phyloP scores from a whole-genome alignment of 352 stramenopile species.

The Pythium guiyangense region DNA sequence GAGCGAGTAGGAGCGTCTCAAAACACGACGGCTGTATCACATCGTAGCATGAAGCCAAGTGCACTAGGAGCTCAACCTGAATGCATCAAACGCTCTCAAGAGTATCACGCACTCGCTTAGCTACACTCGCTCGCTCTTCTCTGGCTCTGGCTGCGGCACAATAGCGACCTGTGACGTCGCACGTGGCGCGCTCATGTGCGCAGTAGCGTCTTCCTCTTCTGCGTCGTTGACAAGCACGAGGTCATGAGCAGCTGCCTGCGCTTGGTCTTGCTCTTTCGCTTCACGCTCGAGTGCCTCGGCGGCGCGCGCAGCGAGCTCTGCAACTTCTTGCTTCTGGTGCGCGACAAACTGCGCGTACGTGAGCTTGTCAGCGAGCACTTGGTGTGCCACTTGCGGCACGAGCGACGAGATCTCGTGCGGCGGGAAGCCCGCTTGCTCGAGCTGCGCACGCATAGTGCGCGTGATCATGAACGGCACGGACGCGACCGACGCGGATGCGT shows the following conservation, averaged over 20 bases:
- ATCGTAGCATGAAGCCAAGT: no score
- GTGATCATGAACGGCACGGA: conserved; percentile 87
- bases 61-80: no score
- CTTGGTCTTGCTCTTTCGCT: neutral
- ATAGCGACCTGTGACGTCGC: conserved; percentile 4
- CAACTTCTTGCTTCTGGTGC: conserved; percentile 24
- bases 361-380: conserved; percentile 53
- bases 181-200: neutral
- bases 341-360: conserved; percentile 49
- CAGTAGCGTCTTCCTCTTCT: conserved; percentile 11
- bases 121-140: conserved; percentile 5
- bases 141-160: neutral
- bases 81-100: no score
- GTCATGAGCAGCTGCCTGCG: conserved; percentile 9
- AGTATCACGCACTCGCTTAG: no score
- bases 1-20: neutral
- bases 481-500: conserved; percentile 36
- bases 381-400: conserved; percentile 49
- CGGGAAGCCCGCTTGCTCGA: conserved; percentile 51
- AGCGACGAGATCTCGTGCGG: conserved; percentile 54
- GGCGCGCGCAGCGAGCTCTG: conserved; percentile 8
- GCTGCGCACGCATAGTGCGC: conserved; percentile 58
- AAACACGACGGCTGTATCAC: no score
- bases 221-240: conserved; percentile 5
- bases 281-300: conserved; percentile 13